These are phyloP conservation scores for Coemansia sp. DNA, from an alignment of 371 early-diverging fungal species.

Conservation along the genomic window DNA sequence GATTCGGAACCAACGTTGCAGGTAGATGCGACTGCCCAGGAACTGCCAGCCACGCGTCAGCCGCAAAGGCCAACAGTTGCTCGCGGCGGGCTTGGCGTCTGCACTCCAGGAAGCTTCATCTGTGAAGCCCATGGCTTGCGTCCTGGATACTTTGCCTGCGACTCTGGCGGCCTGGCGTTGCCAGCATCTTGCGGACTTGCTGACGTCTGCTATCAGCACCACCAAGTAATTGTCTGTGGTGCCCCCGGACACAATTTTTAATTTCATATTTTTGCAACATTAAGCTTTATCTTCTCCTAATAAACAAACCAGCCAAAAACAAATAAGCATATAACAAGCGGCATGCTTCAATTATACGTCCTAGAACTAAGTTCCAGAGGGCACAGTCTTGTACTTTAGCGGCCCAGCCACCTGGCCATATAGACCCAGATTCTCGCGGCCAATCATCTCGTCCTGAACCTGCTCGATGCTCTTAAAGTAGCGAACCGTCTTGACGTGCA, in stretches of 20 bases:
- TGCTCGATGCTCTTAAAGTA: slow-evolving; percentile 86
- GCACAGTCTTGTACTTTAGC: slow-evolving; percentile 43
- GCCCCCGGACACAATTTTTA: slow-evolving; percentile 12
- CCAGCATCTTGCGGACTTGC: slow-evolving; percentile 32
- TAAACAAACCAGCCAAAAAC: background rate
- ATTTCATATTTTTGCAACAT: background rate
- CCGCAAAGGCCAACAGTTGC: slow-evolving; percentile 7
- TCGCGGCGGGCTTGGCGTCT: slow-evolving; percentile 10
- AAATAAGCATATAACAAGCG: background rate
- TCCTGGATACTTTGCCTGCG: slow-evolving; percentile 41
- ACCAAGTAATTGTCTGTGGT: slow-evolving; percentile 25
- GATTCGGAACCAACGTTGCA: background rate
- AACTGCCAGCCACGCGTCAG: slow-evolving; percentile 3
- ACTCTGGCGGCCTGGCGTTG: slow-evolving; percentile 23
- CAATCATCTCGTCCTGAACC: slow-evolving; percentile 74
- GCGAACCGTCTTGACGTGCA: slow-evolving; percentile 86
- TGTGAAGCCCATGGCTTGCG: slow-evolving; percentile 33
- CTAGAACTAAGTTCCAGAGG: slow-evolving; percentile 35
- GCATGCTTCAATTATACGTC: background rate
- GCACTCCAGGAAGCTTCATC: slow-evolving; percentile 27
- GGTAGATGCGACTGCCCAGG: background rate
- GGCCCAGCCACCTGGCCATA: slow-evolving; percentile 51
- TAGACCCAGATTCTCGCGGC: slow-evolving; percentile 51
- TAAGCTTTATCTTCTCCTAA: background rate
- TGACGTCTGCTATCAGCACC: slow-evolving; percentile 40